Evolutionary conservation across 345 rosid species (phyloP).

Genomic region (Orychophragmus violaceus): DNA sequence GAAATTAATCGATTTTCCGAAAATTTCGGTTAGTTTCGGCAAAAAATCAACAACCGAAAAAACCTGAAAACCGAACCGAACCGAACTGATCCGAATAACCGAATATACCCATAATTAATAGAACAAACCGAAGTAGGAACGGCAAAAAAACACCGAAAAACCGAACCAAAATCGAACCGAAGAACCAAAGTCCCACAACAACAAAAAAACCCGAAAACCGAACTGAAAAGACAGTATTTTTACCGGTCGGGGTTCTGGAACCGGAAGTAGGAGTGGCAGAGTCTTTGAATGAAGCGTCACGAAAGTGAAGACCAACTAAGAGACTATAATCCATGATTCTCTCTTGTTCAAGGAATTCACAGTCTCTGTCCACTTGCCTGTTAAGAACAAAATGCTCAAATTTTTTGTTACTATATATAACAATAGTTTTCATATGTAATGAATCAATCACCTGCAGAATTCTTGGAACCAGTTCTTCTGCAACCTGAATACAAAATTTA

Average conservation of each 20-base stretch:
- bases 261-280: constrained; percentile 41
- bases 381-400: background rate
- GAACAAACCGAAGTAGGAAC: too few species aligned
- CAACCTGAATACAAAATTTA: constrained; percentile 65
- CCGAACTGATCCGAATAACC: too few species aligned
- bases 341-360: constrained; percentile 89
- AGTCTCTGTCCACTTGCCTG: constrained; percentile 97
- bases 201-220: too few species aligned
- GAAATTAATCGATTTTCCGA: too few species aligned
- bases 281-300: constrained; percentile 43
- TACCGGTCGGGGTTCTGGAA: constrained; percentile 67
- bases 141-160: too few species aligned
- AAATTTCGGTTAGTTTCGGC: too few species aligned
- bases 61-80: too few species aligned
- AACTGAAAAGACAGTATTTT: constrained; percentile 23
- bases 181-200: too few species aligned
- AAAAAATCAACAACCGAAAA: too few species aligned
- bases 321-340: constrained; percentile 98
- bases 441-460: constrained; percentile 62
- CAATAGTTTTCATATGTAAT: background rate
- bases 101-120: too few species aligned
- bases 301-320: constrained; percentile 81
- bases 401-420: background rate
- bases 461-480: constrained; percentile 81
- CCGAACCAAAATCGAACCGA: too few species aligned